These are phyloP conservation scores for Apiospora malaysiana DNA, from an alignment of 2,329 filamentous ascomycete genomes.

Conservation along the genomic window DNA sequence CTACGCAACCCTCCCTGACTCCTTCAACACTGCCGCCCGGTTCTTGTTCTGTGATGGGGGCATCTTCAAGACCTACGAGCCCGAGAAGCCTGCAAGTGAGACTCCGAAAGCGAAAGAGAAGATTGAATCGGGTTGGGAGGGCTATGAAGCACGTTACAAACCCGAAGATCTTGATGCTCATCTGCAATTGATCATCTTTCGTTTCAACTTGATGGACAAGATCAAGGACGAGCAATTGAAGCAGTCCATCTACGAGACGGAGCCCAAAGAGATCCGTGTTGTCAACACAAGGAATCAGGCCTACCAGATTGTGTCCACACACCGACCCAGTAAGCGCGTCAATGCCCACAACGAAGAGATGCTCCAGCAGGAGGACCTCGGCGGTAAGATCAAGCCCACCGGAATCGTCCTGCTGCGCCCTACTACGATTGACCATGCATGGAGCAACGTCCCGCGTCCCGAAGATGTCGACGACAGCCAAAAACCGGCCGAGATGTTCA, in stretches of 20 bases:
- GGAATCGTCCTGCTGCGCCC: constrained; percentile 53
- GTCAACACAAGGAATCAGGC: constrained; percentile 41
- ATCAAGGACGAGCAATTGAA: constrained; percentile 38
- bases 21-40: constrained; percentile 80
- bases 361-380: constrained; percentile 26
- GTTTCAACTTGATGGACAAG: constrained; percentile 47
- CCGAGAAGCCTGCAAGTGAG: constrained; percentile 32
- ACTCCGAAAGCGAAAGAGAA: not conserved
- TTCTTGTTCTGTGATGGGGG: constrained; percentile 62
- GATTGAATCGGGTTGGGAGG: constrained; percentile 7
- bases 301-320: constrained; percentile 6
- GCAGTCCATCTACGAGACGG: constrained; percentile 5
- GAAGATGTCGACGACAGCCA: constrained; percentile 37
- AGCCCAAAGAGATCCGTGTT: constrained; percentile 44
- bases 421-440: constrained; percentile 54
- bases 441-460: constrained; percentile 46
- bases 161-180: constrained; percentile 49
- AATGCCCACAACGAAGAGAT: constrained; percentile 28
- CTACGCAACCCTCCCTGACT: constrained; percentile 66
- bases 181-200: constrained; percentile 47
- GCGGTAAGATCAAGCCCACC: constrained; percentile 44
- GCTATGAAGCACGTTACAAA: constrained; percentile 22
- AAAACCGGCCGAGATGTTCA: constrained; percentile 53
- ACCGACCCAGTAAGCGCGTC: constrained; percentile 30
- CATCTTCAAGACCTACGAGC: constrained; percentile 32